A percentile compares a stretch with the other conserved stretches of the same genome.
Conservation (phyloP, 345 rosid species). For the Pelargonium nanum region DNA sequence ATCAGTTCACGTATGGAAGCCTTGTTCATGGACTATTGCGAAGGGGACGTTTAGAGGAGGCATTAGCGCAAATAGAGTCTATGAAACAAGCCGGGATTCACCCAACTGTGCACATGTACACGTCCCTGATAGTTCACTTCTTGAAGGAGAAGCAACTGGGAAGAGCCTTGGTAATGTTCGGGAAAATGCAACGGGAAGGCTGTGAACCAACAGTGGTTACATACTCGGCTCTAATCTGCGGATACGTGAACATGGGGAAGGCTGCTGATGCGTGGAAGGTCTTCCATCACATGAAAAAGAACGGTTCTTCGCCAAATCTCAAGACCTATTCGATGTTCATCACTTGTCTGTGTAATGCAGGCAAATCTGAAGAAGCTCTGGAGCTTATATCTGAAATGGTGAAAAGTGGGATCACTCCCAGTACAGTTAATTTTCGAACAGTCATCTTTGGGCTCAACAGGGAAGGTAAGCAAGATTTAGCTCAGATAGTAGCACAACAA, state of each 20-base stretch:
- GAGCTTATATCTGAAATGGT: conserved; percentile 52
- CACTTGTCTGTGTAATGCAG: conserved; percentile 40
- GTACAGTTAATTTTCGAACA: conserved; percentile 50
- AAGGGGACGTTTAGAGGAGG: conserved; percentile 44
- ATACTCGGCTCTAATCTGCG: conserved; percentile 56
- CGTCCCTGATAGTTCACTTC: conserved; percentile 57
- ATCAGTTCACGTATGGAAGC: conserved; percentile 51
- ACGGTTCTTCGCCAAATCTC: conserved; percentile 61
- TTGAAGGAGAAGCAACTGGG: conserved; percentile 50
- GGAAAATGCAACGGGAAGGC: conserved; percentile 40
- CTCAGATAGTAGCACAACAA: conserved; percentile 33
- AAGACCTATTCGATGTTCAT: conserved; percentile 63
- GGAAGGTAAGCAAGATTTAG: conserved; percentile 63
- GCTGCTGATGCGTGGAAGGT: conserved; percentile 45
- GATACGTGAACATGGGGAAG: conserved; percentile 46
- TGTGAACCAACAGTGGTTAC: conserved; percentile 57
- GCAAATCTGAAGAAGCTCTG: conserved; percentile 58
- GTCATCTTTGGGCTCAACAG: conserved; percentile 59
- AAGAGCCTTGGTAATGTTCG: conserved; percentile 35
- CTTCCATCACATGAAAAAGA: conserved; percentile 31
- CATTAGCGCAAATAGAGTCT: conserved; percentile 48
- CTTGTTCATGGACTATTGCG: conserved; percentile 49
- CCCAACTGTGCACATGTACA: conserved; percentile 60
- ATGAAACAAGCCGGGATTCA: conserved; percentile 48
- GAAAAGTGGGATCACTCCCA: conserved; percentile 48